Conservation (phyloP, 164 flowering plant genomes). For the Vitis amurensis region DNA sequence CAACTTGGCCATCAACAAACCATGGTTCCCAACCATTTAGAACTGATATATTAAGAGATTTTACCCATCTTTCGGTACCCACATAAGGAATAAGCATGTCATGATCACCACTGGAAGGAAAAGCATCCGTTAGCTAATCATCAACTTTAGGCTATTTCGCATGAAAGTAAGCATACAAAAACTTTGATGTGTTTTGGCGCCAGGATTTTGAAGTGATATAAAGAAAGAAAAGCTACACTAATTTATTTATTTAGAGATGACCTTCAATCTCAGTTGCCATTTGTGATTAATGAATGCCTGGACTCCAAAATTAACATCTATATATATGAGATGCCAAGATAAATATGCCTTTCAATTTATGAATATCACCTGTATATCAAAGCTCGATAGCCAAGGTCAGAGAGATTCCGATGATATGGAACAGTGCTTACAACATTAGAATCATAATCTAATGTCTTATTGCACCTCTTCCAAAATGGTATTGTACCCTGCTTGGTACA, state of each 20-base stretch:
- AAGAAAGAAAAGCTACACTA: background rate
- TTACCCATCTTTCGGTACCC: conserved; percentile 23
- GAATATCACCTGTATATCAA: conserved; percentile 28
- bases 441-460: conserved; percentile 4
- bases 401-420: conserved; percentile 22
- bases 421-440: background rate
- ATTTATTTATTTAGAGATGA: background rate
- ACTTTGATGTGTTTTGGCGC: no score
- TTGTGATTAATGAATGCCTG: background rate
- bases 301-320: no score
- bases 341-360: background rate
- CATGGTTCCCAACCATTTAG: conserved; percentile 21
- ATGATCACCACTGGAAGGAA: conserved; percentile 22
- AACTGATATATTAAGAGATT: conserved; percentile 11
- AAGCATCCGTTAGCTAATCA: background rate
- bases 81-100: conserved; percentile 20
- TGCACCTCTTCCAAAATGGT: conserved; percentile 23
- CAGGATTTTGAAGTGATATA: background rate
- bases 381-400: conserved; percentile 8
- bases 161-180: no score
- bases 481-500: conserved; percentile 8
- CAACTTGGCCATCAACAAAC: conserved; percentile 24
- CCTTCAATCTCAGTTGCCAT: background rate
- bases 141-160: no score
- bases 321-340: no score